A percentile compares a stretch with the other conserved stretches of the same genome.
Evolutionary conservation across 768 basidiomycete species (phyloP).

Genomic region (Lepiota brunneoincarnata): DNA sequence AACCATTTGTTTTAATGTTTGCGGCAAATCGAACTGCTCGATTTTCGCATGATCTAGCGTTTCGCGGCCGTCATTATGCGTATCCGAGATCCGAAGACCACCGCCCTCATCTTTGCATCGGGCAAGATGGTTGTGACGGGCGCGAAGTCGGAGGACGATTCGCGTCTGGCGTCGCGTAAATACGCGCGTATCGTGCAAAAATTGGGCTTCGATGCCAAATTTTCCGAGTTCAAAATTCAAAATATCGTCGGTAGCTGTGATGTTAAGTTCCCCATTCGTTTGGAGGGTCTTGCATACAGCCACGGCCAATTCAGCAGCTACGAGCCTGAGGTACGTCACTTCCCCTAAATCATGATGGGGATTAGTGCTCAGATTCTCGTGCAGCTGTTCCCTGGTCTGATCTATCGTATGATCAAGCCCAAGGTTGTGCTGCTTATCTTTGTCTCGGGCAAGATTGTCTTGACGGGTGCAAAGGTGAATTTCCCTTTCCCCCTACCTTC

Average conservation of each 20-base stretch:
- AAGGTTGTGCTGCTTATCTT: conserved; percentile 99
- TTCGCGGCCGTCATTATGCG: conserved; percentile 99
- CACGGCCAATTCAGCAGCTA: conserved; percentile 99
- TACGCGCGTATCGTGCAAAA: conserved; percentile 99
- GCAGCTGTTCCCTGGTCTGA: conserved; percentile 96
- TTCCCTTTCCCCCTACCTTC: conserved; percentile 17
- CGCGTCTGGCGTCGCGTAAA: conserved; percentile 93
- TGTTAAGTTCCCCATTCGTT: conserved; percentile 96
- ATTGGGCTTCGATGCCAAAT: conserved; percentile 98
- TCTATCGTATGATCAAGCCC: conserved; percentile 99
- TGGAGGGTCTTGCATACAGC: conserved; percentile 95
- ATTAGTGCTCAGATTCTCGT: conserved; percentile 10
- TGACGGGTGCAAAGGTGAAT: conserved; percentile 97
- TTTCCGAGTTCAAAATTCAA: conserved; percentile 99
- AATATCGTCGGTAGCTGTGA: conserved; percentile 99
- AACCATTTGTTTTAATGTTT: conserved; percentile 35
- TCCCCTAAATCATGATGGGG: neutral
- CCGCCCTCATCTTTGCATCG: conserved; percentile 97
- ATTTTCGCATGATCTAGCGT: conserved; percentile 73
- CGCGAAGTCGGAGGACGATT: conserved; percentile 98
- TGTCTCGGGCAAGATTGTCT: conserved; percentile 97
- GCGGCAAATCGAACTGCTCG: conserved; percentile 61
- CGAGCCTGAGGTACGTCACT: conserved; percentile 81
- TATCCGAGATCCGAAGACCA: conserved; percentile 99
- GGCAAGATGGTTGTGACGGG: conserved; percentile 99